These are phyloP conservation scores for Globisporangium lucens DNA, from an alignment of 352 stramenopile genomes.

Conservation along the genomic window DNA sequence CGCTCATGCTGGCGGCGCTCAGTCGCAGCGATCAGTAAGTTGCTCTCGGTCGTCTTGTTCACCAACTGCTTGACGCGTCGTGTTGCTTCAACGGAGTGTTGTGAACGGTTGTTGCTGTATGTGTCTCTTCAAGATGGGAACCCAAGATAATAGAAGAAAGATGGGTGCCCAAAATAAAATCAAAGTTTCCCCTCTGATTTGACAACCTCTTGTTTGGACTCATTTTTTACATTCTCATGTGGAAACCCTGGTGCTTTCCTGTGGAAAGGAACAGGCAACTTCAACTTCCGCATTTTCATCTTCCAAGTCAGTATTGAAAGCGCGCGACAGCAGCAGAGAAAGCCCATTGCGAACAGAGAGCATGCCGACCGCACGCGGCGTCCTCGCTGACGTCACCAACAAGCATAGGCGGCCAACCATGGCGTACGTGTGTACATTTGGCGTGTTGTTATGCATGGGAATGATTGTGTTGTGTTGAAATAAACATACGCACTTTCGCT, in stretches of 20 bases:
- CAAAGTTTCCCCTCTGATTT: slow-evolving; percentile 2
- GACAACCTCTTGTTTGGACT: background rate
- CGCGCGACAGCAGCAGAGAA: background rate
- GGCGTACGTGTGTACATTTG: background rate
- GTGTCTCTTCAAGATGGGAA: slow-evolving; percentile 4
- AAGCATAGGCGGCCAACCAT: background rate
- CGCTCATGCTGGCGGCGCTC: slow-evolving; percentile 17
- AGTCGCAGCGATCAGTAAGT: too few species aligned
- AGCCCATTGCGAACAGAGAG: background rate
- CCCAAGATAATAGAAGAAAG: background rate
- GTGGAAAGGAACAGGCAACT: slow-evolving; percentile 14
- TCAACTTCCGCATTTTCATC: slow-evolving; percentile 8
- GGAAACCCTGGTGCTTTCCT: background rate
- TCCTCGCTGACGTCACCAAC: slow-evolving; percentile 12
- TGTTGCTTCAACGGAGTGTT: background rate
- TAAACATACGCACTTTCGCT: background rate
- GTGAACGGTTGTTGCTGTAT: background rate
- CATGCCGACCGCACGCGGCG: background rate
- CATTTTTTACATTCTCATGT: background rate
- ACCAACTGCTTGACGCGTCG: background rate
- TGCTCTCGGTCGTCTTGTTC: background rate
- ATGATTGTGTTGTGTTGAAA: too few species aligned
- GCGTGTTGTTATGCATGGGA: too few species aligned
- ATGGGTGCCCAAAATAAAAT: background rate
- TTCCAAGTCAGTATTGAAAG: background rate